Evolutionary conservation across 164 flowering plant genomes (phyloP).

Genomic region (Paratinospora sagittata): DNA sequence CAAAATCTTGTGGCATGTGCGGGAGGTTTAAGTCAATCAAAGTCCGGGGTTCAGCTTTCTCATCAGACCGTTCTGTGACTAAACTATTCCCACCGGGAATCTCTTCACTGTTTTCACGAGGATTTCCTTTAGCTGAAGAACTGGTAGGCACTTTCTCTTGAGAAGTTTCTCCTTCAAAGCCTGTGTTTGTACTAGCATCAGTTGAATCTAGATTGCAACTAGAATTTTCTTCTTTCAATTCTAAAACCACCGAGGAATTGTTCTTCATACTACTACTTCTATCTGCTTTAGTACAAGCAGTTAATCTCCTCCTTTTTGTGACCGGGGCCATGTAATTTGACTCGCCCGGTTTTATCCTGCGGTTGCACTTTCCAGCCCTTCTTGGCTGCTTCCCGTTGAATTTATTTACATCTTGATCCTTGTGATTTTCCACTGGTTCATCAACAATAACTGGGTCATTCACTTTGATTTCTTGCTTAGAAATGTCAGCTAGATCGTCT

Average conservation of each 20-base stretch:
- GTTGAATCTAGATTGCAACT: conserved; percentile 13
- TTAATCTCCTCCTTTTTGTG: conserved; percentile 34
- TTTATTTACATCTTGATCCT: conserved; percentile 5
- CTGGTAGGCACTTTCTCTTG: conserved; percentile 22
- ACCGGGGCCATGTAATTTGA: conserved; percentile 29
- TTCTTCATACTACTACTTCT: conserved; percentile 10
- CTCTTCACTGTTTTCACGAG: conserved; percentile 21
- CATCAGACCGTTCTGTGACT: conserved; percentile 15
- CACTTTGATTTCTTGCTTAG: conserved; percentile 8
- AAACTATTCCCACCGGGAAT: conserved; percentile 9
- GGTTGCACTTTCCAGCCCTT: conserved; percentile 23
- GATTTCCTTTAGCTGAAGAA: conserved; percentile 23
- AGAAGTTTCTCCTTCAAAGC: conserved; percentile 13
- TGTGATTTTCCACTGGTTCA: conserved; percentile 7
- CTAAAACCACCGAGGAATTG: conserved; percentile 9
- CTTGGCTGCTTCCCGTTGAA: conserved; percentile 18
- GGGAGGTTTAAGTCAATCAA: conserved; percentile 56
- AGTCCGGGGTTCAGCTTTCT: conserved; percentile 19
- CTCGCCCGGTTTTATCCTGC: conserved; percentile 24
- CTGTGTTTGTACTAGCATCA: conserved; percentile 15
- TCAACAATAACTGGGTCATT: conserved; percentile 11
- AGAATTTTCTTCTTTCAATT: conserved; percentile 20
- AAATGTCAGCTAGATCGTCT: conserved; percentile 6
- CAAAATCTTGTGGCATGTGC: conserved; percentile 30
- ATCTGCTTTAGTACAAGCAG: conserved; percentile 30